A percentile compares a stretch with the other conserved stretches of the same genome.
Conservation (phyloP, 2,329 filamentous ascomycete species). For the Fusarium burgessii region DNA sequence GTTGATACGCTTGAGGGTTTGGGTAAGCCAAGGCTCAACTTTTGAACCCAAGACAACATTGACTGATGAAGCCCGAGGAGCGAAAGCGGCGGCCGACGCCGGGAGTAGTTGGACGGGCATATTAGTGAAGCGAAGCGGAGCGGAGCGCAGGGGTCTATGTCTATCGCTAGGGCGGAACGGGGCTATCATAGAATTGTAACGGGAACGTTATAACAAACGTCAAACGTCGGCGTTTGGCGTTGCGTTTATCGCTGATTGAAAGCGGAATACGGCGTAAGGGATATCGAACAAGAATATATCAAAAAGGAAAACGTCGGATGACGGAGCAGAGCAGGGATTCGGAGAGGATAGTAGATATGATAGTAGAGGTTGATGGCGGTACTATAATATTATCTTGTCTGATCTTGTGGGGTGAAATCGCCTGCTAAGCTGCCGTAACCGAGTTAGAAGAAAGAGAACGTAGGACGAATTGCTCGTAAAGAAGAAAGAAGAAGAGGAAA, state of each 20-base stretch:
- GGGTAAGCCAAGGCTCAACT: slow-evolving; percentile 96
- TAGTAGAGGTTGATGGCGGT: slow-evolving; percentile 14
- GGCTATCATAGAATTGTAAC: slow-evolving; percentile 24
- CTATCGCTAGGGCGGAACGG: slow-evolving; percentile 15
- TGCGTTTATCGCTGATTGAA: slow-evolving; percentile 18
- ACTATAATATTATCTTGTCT: slow-evolving; percentile 36
- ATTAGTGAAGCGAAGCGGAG: slow-evolving; percentile 43
- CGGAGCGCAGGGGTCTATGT: slow-evolving; percentile 25
- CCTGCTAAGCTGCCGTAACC: slow-evolving; percentile 70
- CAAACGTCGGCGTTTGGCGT: slow-evolving; percentile 9
- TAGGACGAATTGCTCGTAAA: slow-evolving; percentile 69
- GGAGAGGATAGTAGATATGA: slow-evolving; percentile 16
- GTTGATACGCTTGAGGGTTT: slow-evolving; percentile 96
- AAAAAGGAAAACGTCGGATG: slow-evolving; percentile 62
- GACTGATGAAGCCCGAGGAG: slow-evolving; percentile 87
- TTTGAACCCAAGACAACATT: slow-evolving; percentile 94
- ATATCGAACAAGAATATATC: slow-evolving; percentile 54
- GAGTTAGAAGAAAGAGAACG: slow-evolving; percentile 68
- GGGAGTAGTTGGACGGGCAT: slow-evolving; percentile 96
- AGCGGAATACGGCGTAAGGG: slow-evolving; percentile 32
- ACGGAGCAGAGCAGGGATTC: slow-evolving; percentile 59
- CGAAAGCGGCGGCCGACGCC: slow-evolving; percentile 95
- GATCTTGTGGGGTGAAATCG: slow-evolving; percentile 56
- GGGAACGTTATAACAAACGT: slow-evolving; percentile 19
- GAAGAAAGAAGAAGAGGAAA: slow-evolving; percentile 58